A percentile compares a stretch with the other conserved stretches of the same genome.
Evolutionary conservation across 371 early-diverging fungal genomes (phyloP).

Genomic region (Mucor indicus): DNA sequence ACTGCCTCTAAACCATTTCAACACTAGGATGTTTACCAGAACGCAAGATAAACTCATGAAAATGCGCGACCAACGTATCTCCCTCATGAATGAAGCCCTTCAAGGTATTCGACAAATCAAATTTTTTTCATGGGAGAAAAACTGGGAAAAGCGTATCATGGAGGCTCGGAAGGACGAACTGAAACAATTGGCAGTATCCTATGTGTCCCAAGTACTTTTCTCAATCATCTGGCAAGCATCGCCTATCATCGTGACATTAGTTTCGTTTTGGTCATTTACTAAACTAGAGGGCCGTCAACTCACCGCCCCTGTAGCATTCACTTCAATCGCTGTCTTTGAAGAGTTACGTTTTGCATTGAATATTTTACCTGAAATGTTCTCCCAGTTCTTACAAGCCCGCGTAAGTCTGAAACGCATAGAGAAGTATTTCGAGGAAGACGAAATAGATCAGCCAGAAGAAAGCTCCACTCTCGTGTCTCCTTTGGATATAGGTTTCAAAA

Average conservation of each 20-base stretch:
- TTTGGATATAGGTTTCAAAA: constrained; percentile 34
- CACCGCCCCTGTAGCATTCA: constrained; percentile 60
- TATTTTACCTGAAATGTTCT: constrained; percentile 48
- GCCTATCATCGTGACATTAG: constrained; percentile 50
- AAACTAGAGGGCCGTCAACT: constrained; percentile 50
- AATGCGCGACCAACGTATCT: constrained; percentile 47
- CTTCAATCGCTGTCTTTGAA: constrained; percentile 52
- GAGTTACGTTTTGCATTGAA: constrained; percentile 54
- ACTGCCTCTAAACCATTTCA: constrained; percentile 49
- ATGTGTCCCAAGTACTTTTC: not conserved
- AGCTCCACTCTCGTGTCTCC: not conserved
- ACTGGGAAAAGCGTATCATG: constrained; percentile 34
- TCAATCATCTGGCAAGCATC: constrained; percentile 6
- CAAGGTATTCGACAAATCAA: constrained; percentile 67
- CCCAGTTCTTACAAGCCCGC: constrained; percentile 21
- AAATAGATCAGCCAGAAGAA: constrained; percentile 44
- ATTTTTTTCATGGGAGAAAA: constrained; percentile 58
- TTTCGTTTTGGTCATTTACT: constrained; percentile 55
- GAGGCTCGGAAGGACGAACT: constrained; percentile 50
- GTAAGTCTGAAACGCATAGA: constrained; percentile 64
- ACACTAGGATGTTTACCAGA: constrained; percentile 43
- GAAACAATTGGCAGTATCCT: constrained; percentile 32
- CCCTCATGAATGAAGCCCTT: constrained; percentile 50
- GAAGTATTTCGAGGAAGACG: constrained; percentile 70
- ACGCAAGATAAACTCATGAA: constrained; percentile 48